Conservation (phyloP, 768 basidiomycete genomes). For the Podaxis sp. region DNA sequence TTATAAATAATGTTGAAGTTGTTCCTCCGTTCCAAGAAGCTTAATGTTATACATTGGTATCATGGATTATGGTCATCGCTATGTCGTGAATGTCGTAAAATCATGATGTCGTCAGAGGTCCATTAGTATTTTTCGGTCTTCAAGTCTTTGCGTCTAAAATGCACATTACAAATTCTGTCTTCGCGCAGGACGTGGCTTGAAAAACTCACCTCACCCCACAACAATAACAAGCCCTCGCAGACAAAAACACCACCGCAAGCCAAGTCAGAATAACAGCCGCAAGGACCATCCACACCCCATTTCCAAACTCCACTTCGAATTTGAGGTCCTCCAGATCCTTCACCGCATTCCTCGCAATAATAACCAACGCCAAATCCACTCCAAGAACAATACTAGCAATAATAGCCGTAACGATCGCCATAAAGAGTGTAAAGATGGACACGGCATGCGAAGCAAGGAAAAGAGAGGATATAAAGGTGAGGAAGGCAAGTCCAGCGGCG, state of each 20-base stretch:
- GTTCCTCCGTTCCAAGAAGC: neutral
- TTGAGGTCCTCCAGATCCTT: conserved; percentile 34
- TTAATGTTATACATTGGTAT: neutral
- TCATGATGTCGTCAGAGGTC: neutral
- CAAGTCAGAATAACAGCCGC: conserved; percentile 55
- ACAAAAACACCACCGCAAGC: conserved; percentile 59
- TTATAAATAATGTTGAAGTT: too few relatives aligned
- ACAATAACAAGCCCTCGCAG: conserved; percentile 65
- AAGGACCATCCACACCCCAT: conserved; percentile 73
- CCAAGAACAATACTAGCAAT: conserved; percentile 56
- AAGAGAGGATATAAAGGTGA: conserved; percentile 51
- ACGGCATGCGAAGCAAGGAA: conserved; percentile 58
- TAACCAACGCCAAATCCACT: conserved; percentile 61
- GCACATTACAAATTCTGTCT: neutral
- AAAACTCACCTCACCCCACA: conserved; percentile 50
- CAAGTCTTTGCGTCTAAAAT: conserved; percentile 6
- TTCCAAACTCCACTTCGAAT: conserved; percentile 58
- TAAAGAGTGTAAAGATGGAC: conserved; percentile 58
- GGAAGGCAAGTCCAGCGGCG: conserved; percentile 55
- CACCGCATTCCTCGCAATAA: conserved; percentile 49
- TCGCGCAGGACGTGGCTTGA: too few relatives aligned
- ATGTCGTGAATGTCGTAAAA: neutral
- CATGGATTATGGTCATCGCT: neutral
- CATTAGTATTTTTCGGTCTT: neutral
- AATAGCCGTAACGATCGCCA: conserved; percentile 57